Evolutionary conservation across 495 filamentous ascomycete genomes (phyloP), one percentile per base, ranked within the genome.

Genomic region (Cercophora scortea): DNA sequence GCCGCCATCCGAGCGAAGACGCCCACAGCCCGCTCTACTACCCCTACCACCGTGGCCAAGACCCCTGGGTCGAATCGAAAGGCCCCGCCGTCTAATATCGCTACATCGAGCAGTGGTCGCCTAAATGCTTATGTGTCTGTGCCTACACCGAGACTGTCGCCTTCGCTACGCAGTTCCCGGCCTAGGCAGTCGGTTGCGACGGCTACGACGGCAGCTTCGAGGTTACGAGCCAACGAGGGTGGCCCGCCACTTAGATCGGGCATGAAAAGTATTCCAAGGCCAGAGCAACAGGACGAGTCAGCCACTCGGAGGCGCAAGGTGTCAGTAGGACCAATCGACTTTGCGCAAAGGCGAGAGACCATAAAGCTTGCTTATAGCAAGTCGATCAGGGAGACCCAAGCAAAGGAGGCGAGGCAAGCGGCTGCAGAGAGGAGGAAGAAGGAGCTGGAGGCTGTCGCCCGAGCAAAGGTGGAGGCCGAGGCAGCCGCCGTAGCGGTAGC

Each of bases 291-390:
- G 45, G 53, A 60, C n/a, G 40, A 64, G 6, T 32, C 43, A 11
- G 8, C 43, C 11, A 33, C 9, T 32, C 64, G 69, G 16, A 66
- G 71, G 52, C 64, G 73, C 43, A 79, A 76, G 55, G 68, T 77
- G 48, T 68, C 72, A 11, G 67, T 89, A 47, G 84, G 83, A 0
- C 79, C 80, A 50, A 85, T 90, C 32, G 87, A 94, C 65, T 91
- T 90, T 60, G 88, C 80, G 36, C 85, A 84, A 43, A 78, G 87
- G 32, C 78, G 88, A 46, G 85, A 87, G 52, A 81, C 78, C 42
- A 92, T 92, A 52, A 84, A 89, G 58, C 79, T 88, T 44, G 88
- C 88, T 1, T 88, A 92, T 56, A 90, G 84, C 44, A 84, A 84
- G 50, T 86, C 84, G 17, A 81, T 90, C 42, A 79, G 83, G 55